phyloP scores from a whole-genome alignment of 345 rosid species.

The Kandelia obovata region DNA sequence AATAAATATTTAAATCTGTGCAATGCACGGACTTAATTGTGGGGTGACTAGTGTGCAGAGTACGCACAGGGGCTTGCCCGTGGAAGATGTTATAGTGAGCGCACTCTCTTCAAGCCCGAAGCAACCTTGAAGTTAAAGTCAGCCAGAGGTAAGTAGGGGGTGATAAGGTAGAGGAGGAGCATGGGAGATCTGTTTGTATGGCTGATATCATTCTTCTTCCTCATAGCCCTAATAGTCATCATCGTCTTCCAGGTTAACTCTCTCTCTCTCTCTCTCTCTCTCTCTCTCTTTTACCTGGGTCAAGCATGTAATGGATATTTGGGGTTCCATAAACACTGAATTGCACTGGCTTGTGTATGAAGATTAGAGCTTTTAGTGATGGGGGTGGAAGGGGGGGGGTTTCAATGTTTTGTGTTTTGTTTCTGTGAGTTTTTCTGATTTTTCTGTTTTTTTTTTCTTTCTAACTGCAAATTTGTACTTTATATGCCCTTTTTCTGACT shows the following conservation, averaged over 20 bases:
- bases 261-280: not conserved
- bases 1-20: too few relatives aligned
- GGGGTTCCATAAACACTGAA: not conserved
- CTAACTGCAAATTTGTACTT: too few relatives aligned
- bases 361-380: too few relatives aligned
- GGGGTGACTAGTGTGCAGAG: not conserved
- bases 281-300: not conserved
- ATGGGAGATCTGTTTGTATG: constrained; percentile 83
- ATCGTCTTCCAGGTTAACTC: constrained; percentile 72
- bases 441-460: too few relatives aligned
- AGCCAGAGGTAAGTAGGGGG: not conserved
- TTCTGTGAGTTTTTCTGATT: too few relatives aligned
- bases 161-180: not conserved
- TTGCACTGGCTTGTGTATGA: not conserved
- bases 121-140: not conserved
- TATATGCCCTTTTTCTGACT: too few relatives aligned
- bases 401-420: too few relatives aligned
- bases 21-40: not conserved
- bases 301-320: not conserved
- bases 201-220: constrained; percentile 82
- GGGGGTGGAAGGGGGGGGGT: too few relatives aligned
- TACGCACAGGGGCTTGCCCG: not conserved
- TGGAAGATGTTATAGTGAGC: not conserved
- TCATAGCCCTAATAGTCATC: constrained; percentile 62
- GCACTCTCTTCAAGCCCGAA: not conserved